Percentiles rank a stretch among this genome's conserved stretches.
Evolutionary conservation across 2,329 filamentous ascomycete genomes (phyloP).

Genomic region (Acephala macrosclerotiorum): DNA sequence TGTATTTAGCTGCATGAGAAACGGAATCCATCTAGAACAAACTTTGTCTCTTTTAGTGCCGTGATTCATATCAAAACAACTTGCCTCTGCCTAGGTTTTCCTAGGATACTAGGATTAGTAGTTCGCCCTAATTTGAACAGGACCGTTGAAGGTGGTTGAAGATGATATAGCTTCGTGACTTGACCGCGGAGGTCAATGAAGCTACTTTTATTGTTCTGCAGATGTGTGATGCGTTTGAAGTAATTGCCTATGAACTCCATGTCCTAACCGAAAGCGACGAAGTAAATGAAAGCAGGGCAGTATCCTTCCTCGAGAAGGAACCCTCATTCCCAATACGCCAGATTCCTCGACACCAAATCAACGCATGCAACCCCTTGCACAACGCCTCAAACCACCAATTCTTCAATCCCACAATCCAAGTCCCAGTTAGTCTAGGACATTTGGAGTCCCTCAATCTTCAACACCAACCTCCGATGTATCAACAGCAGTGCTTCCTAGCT

Average conservation of each 20-base stretch:
- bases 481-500: background rate
- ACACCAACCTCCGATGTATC: conserved; percentile 16
- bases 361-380: background rate
- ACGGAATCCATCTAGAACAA: conserved; percentile 39
- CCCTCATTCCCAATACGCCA: background rate
- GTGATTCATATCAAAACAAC: background rate
- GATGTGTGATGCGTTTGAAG: too few relatives aligned
- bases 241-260: too few relatives aligned
- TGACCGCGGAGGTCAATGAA: too few relatives aligned
- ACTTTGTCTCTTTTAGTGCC: background rate
- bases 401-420: background rate
- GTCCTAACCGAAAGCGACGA: background rate
- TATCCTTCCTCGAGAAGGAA: background rate
- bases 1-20: conserved; percentile 44
- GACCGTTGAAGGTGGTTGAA: too few relatives aligned
- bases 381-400: background rate
- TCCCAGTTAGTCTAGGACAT: background rate
- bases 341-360: background rate
- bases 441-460: conserved; percentile 18
- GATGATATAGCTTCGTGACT: too few relatives aligned
- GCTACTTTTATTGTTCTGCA: too few relatives aligned
- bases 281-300: background rate
- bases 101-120: too few relatives aligned
- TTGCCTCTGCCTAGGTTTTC: background rate
- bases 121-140: too few relatives aligned